Evolutionary conservation across 768 basidiomycete genomes (phyloP).

Genomic region (Pulveroboletus sp.): DNA sequence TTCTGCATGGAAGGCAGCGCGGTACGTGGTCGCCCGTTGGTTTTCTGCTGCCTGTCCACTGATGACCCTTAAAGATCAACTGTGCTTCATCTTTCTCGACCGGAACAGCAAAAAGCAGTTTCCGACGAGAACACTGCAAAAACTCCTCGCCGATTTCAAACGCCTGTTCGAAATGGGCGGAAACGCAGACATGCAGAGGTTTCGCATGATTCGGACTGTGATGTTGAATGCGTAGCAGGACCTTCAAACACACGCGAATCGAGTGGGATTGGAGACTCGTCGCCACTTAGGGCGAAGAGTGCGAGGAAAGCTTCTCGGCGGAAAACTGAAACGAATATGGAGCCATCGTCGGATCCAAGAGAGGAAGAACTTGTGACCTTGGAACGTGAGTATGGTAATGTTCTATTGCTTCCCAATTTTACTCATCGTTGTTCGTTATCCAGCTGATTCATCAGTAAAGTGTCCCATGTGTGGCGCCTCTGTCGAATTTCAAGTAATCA

Average conservation of each 20-base stretch:
- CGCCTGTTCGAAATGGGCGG: slow-evolving; percentile 23
- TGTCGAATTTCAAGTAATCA: slow-evolving; percentile 50
- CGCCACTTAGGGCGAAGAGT: slow-evolving; percentile 20
- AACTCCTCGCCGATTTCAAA: slow-evolving; percentile 18
- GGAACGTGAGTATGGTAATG: slow-evolving; percentile 14
- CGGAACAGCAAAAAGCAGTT: slow-evolving; percentile 23
- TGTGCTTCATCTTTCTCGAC: slow-evolving; percentile 41
- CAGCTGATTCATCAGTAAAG: slow-evolving; percentile 38
- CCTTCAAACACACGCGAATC: slow-evolving; percentile 27
- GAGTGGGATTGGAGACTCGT: slow-evolving; percentile 22
- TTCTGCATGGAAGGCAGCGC: slow-evolving; percentile 65
- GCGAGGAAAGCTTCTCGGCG: slow-evolving; percentile 17
- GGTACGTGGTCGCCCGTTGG: slow-evolving; percentile 41
- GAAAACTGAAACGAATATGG: slow-evolving; percentile 8
- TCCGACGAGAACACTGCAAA: slow-evolving; percentile 5
- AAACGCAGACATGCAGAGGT: slow-evolving; percentile 35
- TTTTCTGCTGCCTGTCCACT: not conserved
- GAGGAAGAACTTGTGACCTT: slow-evolving; percentile 25
- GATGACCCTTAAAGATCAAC: slow-evolving; percentile 34
- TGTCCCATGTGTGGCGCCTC: slow-evolving; percentile 62
- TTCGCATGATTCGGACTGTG: slow-evolving; percentile 23
- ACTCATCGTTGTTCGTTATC: slow-evolving; percentile 2
- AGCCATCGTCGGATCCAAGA: slow-evolving; percentile 30
- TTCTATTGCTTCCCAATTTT: not conserved
- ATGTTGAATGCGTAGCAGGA: slow-evolving; percentile 28